Base-by-base conservation (phyloP, 2,329 filamentous ascomycete genomes). In the Sodiomyces alkalinus region DNA sequence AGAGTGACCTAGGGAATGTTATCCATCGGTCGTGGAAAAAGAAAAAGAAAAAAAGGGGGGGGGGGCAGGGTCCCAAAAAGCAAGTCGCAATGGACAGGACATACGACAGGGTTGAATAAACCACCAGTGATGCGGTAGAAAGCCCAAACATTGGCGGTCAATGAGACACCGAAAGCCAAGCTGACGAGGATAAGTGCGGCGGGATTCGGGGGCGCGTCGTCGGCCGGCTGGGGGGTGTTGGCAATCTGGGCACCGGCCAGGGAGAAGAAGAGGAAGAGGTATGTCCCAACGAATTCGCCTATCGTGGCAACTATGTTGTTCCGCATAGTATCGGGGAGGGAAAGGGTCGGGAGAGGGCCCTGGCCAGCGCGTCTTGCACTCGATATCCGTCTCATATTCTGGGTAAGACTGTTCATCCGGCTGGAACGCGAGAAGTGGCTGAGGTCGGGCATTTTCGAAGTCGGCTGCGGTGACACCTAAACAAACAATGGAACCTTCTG, bases 121-220 rank as follows among this genome's bases (percentile, higher is more conserved):
- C 60, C 60, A 19, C 61, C 60, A 3, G 56, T 64, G 14, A 71
- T 53, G 23, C 67, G 56, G 39, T 58, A 71, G 41, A 70, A 71
- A 15, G 64, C 54, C 64, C 64, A 71, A 7, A 66, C 64, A 30
- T 63, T 68, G 31, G 65, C 57, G 2, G 60, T 53, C 14, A 72
- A 43, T 3, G 62, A 56, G 7, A 62, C 46, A 9, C 62, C 63
- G 29, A 69, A 69, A 19, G 55, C 50, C 1, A 60, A 39, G 18
- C 62, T 57, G 34, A 69, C 60, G 40, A 62, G 68, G 14, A 69
- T 40, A 20, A 68, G 43, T 41, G 22, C 43, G 30, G 31, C 51
- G 49, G 34, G 46, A 45, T 31, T 45, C 29, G 29, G 55, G 1
- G 19, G 12, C 4, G 27, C 22, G 7, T 19, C 22, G 2, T 22